Percentiles rank a stretch among this genome's conserved stretches.
These are phyloP conservation scores for Lepidium didymum DNA, from an alignment of 345 rosid species.

Conservation along the genomic window DNA sequence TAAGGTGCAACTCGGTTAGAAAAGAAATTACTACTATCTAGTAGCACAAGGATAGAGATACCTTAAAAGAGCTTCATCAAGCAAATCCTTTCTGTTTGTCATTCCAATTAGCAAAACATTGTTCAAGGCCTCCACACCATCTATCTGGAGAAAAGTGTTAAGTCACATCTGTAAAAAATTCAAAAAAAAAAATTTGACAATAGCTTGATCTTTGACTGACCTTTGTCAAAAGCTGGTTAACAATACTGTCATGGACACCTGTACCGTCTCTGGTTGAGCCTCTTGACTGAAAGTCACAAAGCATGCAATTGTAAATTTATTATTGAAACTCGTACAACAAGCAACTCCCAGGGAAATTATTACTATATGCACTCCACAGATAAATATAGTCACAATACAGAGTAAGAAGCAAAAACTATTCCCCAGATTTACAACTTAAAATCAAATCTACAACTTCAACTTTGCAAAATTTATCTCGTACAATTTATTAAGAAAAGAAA, in stretches of 20 bases:
- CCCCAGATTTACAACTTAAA: neutral
- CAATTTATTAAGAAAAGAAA: neutral
- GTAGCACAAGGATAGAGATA: slow-evolving; percentile 23
- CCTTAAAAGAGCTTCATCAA: slow-evolving; percentile 99
- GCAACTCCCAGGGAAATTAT: neutral
- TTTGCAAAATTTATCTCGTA: neutral
- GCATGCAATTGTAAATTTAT: neutral
- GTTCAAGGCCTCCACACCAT: slow-evolving; percentile 98
- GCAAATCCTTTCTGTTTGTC: slow-evolving; percentile 99
- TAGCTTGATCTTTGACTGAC: slow-evolving; percentile 34
- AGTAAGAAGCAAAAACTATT: neutral
- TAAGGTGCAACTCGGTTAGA: neutral
- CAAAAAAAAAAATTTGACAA: neutral
- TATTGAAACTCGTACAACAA: neutral
- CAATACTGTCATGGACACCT: slow-evolving; percentile 97
- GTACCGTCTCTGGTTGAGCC: slow-evolving; percentile 97
- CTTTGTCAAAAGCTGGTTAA: slow-evolving; percentile 97
- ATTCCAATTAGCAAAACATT: slow-evolving; percentile 98
- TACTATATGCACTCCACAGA: neutral
- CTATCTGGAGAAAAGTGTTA: slow-evolving; percentile 61
- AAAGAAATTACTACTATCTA: neutral
- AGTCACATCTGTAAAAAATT: slow-evolving; percentile 1
- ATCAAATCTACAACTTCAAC: neutral
- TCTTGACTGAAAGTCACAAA: slow-evolving; percentile 62
- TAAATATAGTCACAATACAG: neutral